Evolutionary conservation across 148 eudicot genomes (phyloP).

Genomic region (Rhododendron molle): DNA sequence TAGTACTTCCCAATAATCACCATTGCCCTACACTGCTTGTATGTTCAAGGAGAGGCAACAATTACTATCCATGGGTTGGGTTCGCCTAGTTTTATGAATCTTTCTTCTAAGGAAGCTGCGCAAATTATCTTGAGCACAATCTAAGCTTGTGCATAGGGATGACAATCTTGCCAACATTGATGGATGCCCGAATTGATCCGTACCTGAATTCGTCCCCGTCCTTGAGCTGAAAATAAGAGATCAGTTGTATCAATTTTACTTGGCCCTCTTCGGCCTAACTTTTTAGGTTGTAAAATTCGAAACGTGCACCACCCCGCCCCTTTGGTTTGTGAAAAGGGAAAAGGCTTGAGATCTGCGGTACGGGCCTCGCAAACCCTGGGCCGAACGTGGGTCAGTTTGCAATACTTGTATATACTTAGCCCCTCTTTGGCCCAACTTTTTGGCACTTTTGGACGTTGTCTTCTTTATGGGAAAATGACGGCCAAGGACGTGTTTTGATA

Average conservation of each 20-base stretch:
- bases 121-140: not conserved
- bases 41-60: not conserved
- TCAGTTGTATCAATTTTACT: too few species aligned
- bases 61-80: not conserved
- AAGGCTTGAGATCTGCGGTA: not conserved
- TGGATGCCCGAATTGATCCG: not conserved
- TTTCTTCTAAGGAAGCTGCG: not conserved
- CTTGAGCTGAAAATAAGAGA: not conserved
- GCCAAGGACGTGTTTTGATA: too few species aligned
- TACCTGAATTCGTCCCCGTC: not conserved
- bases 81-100: not conserved
- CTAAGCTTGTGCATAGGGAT: not conserved
- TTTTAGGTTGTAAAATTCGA: not conserved
- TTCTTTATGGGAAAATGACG: too few species aligned
- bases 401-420: too few species aligned
- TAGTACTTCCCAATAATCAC: not conserved
- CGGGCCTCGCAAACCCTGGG: not conserved
- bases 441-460: not conserved
- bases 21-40: not conserved
- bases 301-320: not conserved
- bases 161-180: not conserved
- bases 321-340: not conserved
- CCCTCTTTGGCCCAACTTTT: not conserved
- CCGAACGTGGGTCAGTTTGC: not conserved
- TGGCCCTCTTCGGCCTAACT: too few species aligned